Percentiles rank a stretch among this genome's conserved stretches.
phyloP scores from a whole-genome alignment of 148 eudicot genomes.

The Vaccinium darrowii region DNA sequence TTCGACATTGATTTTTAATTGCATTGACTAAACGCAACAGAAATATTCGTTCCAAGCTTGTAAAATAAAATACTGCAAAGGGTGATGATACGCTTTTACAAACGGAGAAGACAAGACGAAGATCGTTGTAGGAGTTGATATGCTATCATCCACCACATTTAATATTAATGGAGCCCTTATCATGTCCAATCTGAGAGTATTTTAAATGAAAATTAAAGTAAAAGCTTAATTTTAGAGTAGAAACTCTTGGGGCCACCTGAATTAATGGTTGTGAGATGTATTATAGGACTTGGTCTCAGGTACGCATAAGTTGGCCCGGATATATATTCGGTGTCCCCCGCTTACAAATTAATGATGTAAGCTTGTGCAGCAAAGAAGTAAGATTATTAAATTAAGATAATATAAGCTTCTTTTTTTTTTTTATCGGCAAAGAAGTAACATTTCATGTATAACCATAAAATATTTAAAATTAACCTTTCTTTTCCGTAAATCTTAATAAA shows the following conservation, averaged over 20 bases:
- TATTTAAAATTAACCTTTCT: background rate
- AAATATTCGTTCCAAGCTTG: background rate
- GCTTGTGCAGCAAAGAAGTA: too few species aligned
- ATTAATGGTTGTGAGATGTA: too few species aligned
- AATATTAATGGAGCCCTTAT: background rate
- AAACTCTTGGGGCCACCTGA: too few species aligned
- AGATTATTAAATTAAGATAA: too few species aligned
- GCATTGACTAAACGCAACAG: background rate
- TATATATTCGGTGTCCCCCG: too few species aligned
- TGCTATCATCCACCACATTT: background rate
- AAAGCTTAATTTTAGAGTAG: background rate
- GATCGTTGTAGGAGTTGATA: background rate
- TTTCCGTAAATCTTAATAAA: background rate
- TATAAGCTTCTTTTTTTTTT: too few species aligned
- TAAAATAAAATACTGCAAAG: background rate
- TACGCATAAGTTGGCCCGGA: too few species aligned
- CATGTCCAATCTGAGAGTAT: background rate
- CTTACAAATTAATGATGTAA: too few species aligned
- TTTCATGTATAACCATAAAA: too few species aligned
- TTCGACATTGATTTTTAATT: background rate
- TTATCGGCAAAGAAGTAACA: too few species aligned
- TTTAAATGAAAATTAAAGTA: background rate
- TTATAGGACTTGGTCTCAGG: too few species aligned
- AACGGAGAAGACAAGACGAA: too few species aligned
- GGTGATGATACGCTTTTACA: background rate